A percentile compares a stretch with the other conserved stretches of the same genome.
Evolutionary conservation across 805 yeast species (phyloP).

Genomic region (Cyberlindnera nakhonratchasimensis): DNA sequence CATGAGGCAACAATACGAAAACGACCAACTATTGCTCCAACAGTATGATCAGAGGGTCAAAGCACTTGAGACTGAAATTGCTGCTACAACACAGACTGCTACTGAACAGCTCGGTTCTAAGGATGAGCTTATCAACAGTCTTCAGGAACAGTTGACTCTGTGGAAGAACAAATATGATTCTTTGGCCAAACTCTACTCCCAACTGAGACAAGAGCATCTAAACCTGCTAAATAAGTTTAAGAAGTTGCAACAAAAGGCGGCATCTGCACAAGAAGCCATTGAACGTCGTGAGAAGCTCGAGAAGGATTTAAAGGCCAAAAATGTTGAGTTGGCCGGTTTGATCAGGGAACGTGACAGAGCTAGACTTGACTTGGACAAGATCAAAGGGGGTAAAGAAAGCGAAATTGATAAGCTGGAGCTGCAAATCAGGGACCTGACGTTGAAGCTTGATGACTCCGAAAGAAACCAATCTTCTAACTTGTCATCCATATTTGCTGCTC

Average conservation of each 20-base stretch:
- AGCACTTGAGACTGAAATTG: constrained; percentile 70
- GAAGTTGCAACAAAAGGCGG: constrained; percentile 79
- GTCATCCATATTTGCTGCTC: constrained; percentile 54
- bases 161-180: constrained; percentile 90
- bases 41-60: constrained; percentile 87
- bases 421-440: constrained; percentile 57
- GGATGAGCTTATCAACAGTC: constrained; percentile 62
- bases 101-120: constrained; percentile 71
- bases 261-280: constrained; percentile 85
- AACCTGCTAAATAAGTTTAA: constrained; percentile 74
- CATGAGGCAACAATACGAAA: constrained; percentile 77
- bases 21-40: constrained; percentile 76
- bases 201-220: constrained; percentile 87
- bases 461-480: constrained; percentile 62
- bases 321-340: constrained; percentile 81
- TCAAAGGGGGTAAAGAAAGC: constrained; percentile 58
- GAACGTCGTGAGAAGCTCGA: constrained; percentile 79
- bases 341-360: constrained; percentile 90
- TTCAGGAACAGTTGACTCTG: constrained; percentile 69
- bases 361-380: constrained; percentile 71
- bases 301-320: constrained; percentile 79
- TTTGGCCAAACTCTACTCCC: constrained; percentile 84
- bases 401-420: constrained; percentile 65
- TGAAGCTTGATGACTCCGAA: constrained; percentile 56
- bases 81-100: constrained; percentile 57